Evolutionary conservation across 1,284 basidiomycete genomes (phyloP).

Genomic region (Cerioporus squamosus): DNA sequence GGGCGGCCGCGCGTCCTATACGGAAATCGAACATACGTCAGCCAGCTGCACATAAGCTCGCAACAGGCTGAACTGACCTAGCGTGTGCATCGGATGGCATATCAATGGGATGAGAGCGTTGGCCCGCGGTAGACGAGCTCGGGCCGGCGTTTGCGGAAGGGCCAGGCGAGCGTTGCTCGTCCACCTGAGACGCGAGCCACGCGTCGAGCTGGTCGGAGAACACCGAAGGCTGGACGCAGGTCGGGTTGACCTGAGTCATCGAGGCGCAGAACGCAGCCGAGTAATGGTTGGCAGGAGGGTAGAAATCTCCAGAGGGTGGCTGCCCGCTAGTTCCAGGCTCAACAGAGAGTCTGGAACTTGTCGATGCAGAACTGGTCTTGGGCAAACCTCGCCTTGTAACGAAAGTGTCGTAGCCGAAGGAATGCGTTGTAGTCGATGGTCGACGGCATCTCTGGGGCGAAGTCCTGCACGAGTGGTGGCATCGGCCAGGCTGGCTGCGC

Average conservation of each 20-base stretch:
- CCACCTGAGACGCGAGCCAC: background rate
- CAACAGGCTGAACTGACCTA: no score
- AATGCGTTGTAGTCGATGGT: background rate
- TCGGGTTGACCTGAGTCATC: background rate
- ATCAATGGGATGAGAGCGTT: no score
- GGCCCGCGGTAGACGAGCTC: background rate
- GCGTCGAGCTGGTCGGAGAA: background rate
- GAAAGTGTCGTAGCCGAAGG: no score
- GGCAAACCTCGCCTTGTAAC: no score
- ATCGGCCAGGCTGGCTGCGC: background rate
- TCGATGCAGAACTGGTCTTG: no score
- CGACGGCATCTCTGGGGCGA: background rate
- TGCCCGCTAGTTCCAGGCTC: no score
- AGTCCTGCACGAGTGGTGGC: background rate
- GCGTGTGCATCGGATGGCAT: background rate
- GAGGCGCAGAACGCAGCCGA: background rate
- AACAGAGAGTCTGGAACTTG: no score
- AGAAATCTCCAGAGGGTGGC: background rate
- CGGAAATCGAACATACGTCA: no score
- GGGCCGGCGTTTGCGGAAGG: no score
- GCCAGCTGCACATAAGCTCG: no score
- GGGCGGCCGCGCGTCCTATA: no score
- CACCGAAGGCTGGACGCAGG: background rate
- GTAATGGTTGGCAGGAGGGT: background rate
- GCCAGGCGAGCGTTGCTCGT: background rate